phyloP scores from a whole-genome alignment of 2,329 filamentous ascomycete species.

The Fonsecaea monophora region DNA sequence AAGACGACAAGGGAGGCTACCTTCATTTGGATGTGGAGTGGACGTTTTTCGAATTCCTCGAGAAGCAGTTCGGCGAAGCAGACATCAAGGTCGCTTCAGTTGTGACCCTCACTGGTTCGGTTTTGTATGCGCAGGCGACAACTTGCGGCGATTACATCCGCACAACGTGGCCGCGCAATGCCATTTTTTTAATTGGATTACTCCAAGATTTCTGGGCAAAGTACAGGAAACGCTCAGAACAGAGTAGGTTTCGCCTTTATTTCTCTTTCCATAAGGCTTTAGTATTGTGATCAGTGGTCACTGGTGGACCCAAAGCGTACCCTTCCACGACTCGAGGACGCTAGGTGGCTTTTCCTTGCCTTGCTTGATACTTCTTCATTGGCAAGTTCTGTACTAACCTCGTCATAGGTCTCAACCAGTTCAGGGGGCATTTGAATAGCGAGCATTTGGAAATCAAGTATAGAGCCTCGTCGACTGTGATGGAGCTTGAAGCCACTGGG shows the following conservation, averaged over 20 bases:
- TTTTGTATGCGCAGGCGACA: background rate
- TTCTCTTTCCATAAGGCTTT: background rate
- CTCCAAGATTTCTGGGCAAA: background rate
- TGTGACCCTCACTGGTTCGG: background rate
- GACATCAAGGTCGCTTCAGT: background rate
- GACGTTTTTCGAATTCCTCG: background rate
- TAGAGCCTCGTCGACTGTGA: too few relatives aligned
- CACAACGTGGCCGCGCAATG: background rate
- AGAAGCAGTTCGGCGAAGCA: background rate
- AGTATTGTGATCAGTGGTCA: background rate
- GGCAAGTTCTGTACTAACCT: background rate
- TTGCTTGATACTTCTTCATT: background rate
- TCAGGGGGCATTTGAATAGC: background rate
- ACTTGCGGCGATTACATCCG: background rate
- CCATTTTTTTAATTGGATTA: background rate
- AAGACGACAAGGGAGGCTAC: too few relatives aligned
- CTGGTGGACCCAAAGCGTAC: too few relatives aligned
- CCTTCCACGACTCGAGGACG: background rate
- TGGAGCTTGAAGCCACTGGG: too few relatives aligned
- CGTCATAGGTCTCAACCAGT: background rate
- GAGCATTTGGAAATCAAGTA: too few relatives aligned
- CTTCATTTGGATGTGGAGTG: background rate
- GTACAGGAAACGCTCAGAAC: background rate
- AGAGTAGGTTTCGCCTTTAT: background rate
- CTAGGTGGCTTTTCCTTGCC: background rate